Evolutionary conservation across 1,284 basidiomycete genomes (phyloP), one percentile per base, ranked within the genome.

Genomic region (Mrakiaceae sp.): DNA sequence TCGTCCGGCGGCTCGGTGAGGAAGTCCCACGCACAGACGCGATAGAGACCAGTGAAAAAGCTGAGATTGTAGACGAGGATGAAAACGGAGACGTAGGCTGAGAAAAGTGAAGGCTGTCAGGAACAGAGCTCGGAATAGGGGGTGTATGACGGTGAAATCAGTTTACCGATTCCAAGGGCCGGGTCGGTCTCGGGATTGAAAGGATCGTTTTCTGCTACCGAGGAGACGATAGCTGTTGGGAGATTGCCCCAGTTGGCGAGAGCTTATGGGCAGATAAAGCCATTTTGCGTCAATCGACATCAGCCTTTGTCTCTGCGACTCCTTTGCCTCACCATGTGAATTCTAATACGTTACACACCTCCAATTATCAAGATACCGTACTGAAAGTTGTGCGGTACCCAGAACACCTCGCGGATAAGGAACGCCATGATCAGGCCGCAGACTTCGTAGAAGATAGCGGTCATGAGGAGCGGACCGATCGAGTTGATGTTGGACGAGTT

Each of bases 201-300:
- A 16, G 68, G 68, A n/a, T 46, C 48, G 42, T 67, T 60, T 10
- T 47, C 62, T 11, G 67, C 65, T 12, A 69, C 63, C 3, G 65
- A 58, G 52, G 68, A 65, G 16, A 69, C 65, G 43, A 69, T 63
- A 5, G 68, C 64, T 14, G 66, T 68, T 10, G 69, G 67, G 4
- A 67, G 56, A 54, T 68, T 68, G 8, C 66, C 67, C 67, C 67
- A 68, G 42, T 52, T 47, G 39, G 44, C 14, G 8, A 61, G 14
- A 11, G 42, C 4, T 27, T 27, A 27, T 27, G 27, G 27, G 27
- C 27, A 27, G 27, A 27, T 27, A 27, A 27, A 27, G 27, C 27
- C 27, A 27, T 27, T 27, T 27, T 8, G 42, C 27, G 12, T 12
- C 42, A 40, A 54, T 54, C 3, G 14, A 16, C 27, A 54, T 54